Percentiles rank a stretch among this genome's conserved stretches.
Evolutionary conservation across 148 eudicot species (phyloP).

Genomic region (Chenopodium suecicum): DNA sequence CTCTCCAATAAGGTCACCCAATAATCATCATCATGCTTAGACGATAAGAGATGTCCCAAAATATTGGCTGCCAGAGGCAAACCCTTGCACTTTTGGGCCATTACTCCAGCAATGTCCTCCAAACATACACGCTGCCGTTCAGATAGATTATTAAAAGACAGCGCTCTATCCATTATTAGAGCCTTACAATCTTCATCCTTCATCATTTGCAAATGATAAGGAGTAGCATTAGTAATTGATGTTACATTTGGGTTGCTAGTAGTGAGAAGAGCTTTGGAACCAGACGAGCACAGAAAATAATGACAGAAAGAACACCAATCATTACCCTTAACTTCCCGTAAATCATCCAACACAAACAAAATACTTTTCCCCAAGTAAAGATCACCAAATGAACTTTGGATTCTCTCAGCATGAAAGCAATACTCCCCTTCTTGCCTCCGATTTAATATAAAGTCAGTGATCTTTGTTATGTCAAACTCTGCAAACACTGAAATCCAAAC

Average conservation of each 20-base stretch:
- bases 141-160: neutral
- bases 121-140: neutral
- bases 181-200: slow-evolving; percentile 15
- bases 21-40: slow-evolving; percentile 4
- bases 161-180: slow-evolving; percentile 7
- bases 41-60: slow-evolving; percentile 5
- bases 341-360: slow-evolving; percentile 18
- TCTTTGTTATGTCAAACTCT: neutral
- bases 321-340: slow-evolving; percentile 17
- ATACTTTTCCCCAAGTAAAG: neutral
- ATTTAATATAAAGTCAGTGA: neutral
- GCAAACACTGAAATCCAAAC: slow-evolving; percentile 15
- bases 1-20: slow-evolving; percentile 4
- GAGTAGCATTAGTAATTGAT: slow-evolving; percentile 8
- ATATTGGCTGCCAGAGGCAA: slow-evolving; percentile 20
- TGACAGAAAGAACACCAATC: slow-evolving; percentile 1
- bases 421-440: neutral
- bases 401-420: neutral
- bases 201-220: slow-evolving; percentile 10
- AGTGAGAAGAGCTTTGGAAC: slow-evolving; percentile 12
- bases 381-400: neutral
- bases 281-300: slow-evolving; percentile 2
- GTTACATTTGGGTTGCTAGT: slow-evolving; percentile 17
- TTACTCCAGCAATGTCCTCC: neutral
- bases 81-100: slow-evolving; percentile 20